Evolutionary conservation across 495 filamentous ascomycete genomes (phyloP).

Genomic region (Tuber brumale): DNA sequence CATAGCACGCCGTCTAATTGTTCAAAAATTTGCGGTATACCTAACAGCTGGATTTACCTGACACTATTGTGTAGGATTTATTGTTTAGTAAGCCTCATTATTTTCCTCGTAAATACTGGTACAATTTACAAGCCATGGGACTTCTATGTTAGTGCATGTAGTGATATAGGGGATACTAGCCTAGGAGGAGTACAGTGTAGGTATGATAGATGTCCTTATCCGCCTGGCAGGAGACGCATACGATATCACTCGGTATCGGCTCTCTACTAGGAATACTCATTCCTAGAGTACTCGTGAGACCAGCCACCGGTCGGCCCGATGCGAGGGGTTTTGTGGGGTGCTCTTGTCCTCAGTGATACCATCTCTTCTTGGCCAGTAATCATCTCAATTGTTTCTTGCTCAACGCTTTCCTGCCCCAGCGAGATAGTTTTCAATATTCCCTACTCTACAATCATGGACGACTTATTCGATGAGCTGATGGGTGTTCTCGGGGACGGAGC

Average conservation of each 20-base stretch:
- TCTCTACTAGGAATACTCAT: not conserved
- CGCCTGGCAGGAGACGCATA: not conserved
- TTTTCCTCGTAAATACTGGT: not conserved
- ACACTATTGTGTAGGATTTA: not conserved
- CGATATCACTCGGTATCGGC: not conserved
- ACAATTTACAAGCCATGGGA: too few relatives aligned
- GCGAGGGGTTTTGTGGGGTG: not conserved
- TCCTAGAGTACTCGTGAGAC: not conserved
- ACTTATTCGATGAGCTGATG: constrained; percentile 13
- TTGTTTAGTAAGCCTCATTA: not conserved
- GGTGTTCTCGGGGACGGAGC: not conserved
- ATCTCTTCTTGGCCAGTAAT: not conserved
- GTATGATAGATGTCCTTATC: not conserved
- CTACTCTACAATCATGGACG: not conserved
- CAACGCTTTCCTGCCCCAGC: not conserved
- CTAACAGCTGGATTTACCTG: not conserved
- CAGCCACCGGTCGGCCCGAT: not conserved
- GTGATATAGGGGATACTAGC: not conserved
- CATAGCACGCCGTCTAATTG: too few relatives aligned
- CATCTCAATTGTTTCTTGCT: not conserved
- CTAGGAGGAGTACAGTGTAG: not conserved
- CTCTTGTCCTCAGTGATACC: not conserved
- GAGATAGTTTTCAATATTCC: not conserved
- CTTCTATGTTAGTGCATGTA: not conserved
- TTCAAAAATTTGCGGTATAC: too few relatives aligned